Conservation (phyloP, 2,329 filamentous ascomycete species). For the Monilinia aucupariae region DNA sequence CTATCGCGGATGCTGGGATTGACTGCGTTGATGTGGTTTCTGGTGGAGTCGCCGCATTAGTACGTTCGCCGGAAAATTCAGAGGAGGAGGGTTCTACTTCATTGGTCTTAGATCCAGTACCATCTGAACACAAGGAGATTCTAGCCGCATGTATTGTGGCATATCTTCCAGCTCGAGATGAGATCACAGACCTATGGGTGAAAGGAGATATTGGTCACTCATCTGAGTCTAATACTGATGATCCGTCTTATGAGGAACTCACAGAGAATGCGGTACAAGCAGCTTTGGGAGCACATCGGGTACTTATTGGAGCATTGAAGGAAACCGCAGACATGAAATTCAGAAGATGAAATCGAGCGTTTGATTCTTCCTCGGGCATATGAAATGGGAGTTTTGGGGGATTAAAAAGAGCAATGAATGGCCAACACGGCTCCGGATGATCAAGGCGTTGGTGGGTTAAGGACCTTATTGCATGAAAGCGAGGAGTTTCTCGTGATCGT, state of each 20-base stretch:
- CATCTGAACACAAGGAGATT: conserved; percentile 72
- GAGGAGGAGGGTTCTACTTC: conserved; percentile 36
- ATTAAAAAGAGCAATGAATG: background rate
- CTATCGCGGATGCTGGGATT: conserved; percentile 89
- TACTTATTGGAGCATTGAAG: conserved; percentile 55
- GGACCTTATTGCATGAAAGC: background rate
- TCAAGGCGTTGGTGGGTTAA: conserved; percentile 7
- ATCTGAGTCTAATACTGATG: conserved; percentile 38
- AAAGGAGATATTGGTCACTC: conserved; percentile 58
- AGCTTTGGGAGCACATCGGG: conserved; percentile 52
- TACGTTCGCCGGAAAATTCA: conserved; percentile 42
- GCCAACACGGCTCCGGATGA: conserved; percentile 4
- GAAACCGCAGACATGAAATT: conserved; percentile 46
- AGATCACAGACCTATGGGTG: conserved; percentile 92
- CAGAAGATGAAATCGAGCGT: conserved; percentile 21
- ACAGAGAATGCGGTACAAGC: conserved; percentile 60
- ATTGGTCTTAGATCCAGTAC: conserved; percentile 73
- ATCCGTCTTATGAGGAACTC: conserved; percentile 45
- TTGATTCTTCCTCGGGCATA: background rate
- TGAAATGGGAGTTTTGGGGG: conserved; percentile 8
- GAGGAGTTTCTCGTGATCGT: conserved; percentile 12
- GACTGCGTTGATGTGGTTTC: conserved; percentile 89
- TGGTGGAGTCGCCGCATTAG: conserved; percentile 81
- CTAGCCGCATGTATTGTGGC: conserved; percentile 83
- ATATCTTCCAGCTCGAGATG: conserved; percentile 79